Evolutionary conservation across 1,284 basidiomycete species (phyloP).

Genomic region (Testicularia cyperi): DNA sequence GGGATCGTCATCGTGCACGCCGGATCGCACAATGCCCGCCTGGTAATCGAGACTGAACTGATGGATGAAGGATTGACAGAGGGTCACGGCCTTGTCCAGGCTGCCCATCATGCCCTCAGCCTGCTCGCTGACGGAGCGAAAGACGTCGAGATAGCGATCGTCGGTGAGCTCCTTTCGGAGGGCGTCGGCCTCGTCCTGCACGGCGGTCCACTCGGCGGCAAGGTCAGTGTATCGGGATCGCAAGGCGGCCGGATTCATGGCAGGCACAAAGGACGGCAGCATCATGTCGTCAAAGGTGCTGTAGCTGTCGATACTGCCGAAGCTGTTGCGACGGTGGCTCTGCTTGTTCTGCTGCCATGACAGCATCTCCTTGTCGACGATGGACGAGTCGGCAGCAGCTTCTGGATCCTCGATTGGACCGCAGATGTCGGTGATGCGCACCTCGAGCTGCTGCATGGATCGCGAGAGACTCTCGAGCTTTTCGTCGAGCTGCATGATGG

Average conservation of each 20-base stretch:
- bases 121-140: slow-evolving; percentile 84
- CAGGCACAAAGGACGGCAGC: slow-evolving; percentile 24
- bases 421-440: slow-evolving; percentile 12
- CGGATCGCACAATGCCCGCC: slow-evolving; percentile 9
- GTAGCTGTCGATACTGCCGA: slow-evolving; percentile 26
- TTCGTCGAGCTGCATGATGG: slow-evolving; percentile 76
- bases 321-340: slow-evolving; percentile 12
- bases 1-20: slow-evolving; percentile 16
- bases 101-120: slow-evolving; percentile 95
- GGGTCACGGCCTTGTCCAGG: slow-evolving; percentile 81
- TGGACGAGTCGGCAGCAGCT: slow-evolving; percentile 16
- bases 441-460: slow-evolving; percentile 39
- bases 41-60: slow-evolving; percentile 25
- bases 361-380: slow-evolving; percentile 29
- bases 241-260: slow-evolving; percentile 11
- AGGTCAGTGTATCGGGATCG: slow-evolving; percentile 27
- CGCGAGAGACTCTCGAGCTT: slow-evolving; percentile 69
- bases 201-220: slow-evolving; percentile 72
- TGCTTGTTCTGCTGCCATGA: slow-evolving; percentile 8
- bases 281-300: slow-evolving; percentile 32
- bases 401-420: background rate
- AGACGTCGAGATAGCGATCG: slow-evolving; percentile 93
- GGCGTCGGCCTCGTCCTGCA: slow-evolving; percentile 77
- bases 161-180: slow-evolving; percentile 87
- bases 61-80: slow-evolving; percentile 69